These are phyloP conservation scores for Fusarium kyushuense DNA, from an alignment of 2,329 filamentous ascomycete species.

Conservation along the genomic window DNA sequence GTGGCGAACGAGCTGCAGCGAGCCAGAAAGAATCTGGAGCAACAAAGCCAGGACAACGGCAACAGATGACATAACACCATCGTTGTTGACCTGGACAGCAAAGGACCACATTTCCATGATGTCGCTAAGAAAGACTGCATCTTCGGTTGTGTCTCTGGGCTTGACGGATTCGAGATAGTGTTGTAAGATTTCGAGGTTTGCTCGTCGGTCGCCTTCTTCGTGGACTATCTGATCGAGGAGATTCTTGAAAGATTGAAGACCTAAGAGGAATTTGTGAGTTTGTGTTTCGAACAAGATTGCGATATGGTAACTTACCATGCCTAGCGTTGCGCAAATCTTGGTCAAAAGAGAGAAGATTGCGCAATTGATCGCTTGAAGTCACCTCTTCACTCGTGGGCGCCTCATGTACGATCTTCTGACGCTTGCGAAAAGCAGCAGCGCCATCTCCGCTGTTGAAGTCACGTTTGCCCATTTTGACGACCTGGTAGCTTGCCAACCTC, in stretches of 20 bases:
- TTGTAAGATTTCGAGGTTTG: slow-evolving; percentile 69
- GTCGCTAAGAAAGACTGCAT: slow-evolving; percentile 76
- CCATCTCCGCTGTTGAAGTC: slow-evolving; percentile 56
- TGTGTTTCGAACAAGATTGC: background rate
- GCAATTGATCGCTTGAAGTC: slow-evolving; percentile 73
- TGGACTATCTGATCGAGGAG: slow-evolving; percentile 75
- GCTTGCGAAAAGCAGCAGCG: slow-evolving; percentile 61
- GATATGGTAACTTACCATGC: slow-evolving; percentile 64
- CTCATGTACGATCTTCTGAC: slow-evolving; percentile 68
- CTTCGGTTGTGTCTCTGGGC: slow-evolving; percentile 59
- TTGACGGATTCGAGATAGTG: slow-evolving; percentile 74
- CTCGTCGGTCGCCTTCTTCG: slow-evolving; percentile 56
- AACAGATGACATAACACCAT: slow-evolving; percentile 82
- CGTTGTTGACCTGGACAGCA: slow-evolving; percentile 82
- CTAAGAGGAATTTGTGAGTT: slow-evolving; percentile 52
- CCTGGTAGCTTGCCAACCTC: slow-evolving; percentile 37
- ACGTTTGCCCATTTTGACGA: slow-evolving; percentile 60
- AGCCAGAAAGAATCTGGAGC: slow-evolving; percentile 79
- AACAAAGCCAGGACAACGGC: slow-evolving; percentile 85
- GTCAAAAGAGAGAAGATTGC: slow-evolving; percentile 75
- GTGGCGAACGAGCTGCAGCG: slow-evolving; percentile 79
- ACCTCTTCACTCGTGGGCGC: slow-evolving; percentile 71
- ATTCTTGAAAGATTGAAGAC: slow-evolving; percentile 75
- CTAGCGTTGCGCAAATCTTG: slow-evolving; percentile 76
- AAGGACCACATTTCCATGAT: slow-evolving; percentile 91